A percentile compares a stretch with the other conserved stretches of the same genome.
Conservation (phyloP, 176 grass and related monocot species). For the Chrysopogon serrulatus region DNA sequence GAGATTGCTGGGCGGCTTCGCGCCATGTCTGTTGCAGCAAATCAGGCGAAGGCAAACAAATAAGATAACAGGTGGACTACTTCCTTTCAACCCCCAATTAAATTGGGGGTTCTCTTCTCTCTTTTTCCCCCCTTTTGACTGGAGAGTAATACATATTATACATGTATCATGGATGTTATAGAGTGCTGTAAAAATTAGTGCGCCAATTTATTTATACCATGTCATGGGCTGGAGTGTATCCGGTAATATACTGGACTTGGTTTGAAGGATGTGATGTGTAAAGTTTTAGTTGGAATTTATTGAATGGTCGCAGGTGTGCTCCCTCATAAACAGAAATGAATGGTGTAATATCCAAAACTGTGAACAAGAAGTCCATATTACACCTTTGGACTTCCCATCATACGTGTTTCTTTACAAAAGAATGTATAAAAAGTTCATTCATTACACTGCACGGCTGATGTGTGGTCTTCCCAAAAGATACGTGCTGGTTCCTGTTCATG, state of each 20-base stretch:
- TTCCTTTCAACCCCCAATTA: not conserved
- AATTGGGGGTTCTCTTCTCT: not conserved
- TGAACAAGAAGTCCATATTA: not conserved
- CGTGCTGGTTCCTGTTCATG: not conserved
- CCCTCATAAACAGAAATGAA: not conserved
- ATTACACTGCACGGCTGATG: not conserved
- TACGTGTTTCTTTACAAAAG: not conserved
- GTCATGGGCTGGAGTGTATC: slow-evolving; percentile 1
- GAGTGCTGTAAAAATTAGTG: slow-evolving; percentile 17
- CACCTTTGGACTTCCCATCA: not conserved
- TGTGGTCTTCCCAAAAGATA: not conserved
- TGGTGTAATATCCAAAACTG: not conserved
- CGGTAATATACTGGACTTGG: not conserved
- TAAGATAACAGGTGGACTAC: slow-evolving; percentile 11
- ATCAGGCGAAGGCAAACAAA: slow-evolving; percentile 34
- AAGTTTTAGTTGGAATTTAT: not conserved
- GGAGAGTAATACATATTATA: slow-evolving; percentile 16
- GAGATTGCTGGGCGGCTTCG: slow-evolving; percentile 75
- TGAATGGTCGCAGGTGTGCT: not conserved
- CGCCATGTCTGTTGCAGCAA: slow-evolving; percentile 57
- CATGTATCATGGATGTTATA: slow-evolving; percentile 30
- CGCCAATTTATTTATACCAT: slow-evolving; percentile 14
- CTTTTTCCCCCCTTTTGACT: not conserved
- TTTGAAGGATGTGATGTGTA: slow-evolving; percentile 22
- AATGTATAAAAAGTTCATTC: not conserved